Base-by-base conservation (phyloP, 768 basidiomycete species). In the Suillus weaverae region DNA sequence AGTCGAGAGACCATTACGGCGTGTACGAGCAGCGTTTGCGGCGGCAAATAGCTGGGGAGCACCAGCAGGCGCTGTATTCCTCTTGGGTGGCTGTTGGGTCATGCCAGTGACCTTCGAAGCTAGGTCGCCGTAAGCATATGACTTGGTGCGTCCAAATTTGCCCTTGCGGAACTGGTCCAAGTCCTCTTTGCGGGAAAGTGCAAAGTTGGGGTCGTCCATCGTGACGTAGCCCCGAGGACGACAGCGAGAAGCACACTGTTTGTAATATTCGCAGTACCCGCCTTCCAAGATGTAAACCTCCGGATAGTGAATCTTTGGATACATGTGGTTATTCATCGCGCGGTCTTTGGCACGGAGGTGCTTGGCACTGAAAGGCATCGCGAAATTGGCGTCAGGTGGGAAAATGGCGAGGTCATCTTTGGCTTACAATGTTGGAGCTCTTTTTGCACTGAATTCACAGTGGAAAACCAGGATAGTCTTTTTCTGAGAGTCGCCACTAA, bases 281-380 rank as follows among this genome's bases (percentile, higher is more conserved):
- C 97, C 97, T 78, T 97, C 94, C 9, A 99, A 86, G 70, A 99
- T 86, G 79, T 99, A 99, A 20, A 99, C 86, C 78, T 99, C 97
- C 0, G 97, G 97, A 73, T 94, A 99, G 77, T 93, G 91, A 48
- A 98, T 89, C 73, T 86, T 91, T 5, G 97, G 97, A 75, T 99
- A 99, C 22, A 87, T 77, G 65, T 92, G 90, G 67, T 91, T 89
- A 78, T 98, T 98, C 81, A 91, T 78, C 1, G 89, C 85, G 55
- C 97, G 90, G 73, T 99, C 97, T 74, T 87, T 90, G 36, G 92
- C 90, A 63, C 97, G 90, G 33, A 99, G 81, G 73, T 96, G 90
- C 77, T 97, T 97, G 30, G 97, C 97, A 72, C 95, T 98, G 68
- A 30, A 14, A 53, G 38, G 60, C 14, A 39, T 55, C 44, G 72